A percentile compares a stretch with the other conserved stretches of the same genome.
phyloP scores from a whole-genome alignment of 2,329 filamentous ascomycete species.

The Sporothrix euskadiensis region DNA sequence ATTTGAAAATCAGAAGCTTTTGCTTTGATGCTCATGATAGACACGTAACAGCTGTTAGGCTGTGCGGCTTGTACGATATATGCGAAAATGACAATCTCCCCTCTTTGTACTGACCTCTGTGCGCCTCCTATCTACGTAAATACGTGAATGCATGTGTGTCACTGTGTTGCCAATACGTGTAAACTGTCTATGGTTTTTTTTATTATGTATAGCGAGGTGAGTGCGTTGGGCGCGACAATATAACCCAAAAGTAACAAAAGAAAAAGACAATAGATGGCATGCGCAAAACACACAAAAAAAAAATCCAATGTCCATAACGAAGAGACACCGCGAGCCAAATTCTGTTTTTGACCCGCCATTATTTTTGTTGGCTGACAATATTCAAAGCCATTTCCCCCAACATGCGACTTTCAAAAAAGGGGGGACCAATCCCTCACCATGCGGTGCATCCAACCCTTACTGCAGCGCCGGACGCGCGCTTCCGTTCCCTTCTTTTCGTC shows the following conservation, averaged over 20 bases:
- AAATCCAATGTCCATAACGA: slow-evolving; percentile 2
- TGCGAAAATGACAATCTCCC: neutral
- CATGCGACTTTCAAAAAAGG: neutral
- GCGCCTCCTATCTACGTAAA: neutral
- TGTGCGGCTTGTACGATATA: neutral
- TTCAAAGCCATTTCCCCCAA: slow-evolving; percentile 9
- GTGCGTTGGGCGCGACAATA: neutral
- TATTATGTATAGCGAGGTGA: slow-evolving; percentile 18
- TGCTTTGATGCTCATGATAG: neutral
- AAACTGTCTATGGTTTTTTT: slow-evolving; percentile 17
- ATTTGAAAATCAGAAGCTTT: neutral
- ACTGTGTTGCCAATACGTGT: neutral
- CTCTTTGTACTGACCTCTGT: neutral
- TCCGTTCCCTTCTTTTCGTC: neutral
- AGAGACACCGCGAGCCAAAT: neutral
- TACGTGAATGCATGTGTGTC: neutral
- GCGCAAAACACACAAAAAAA: neutral
- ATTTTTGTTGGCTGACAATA: neutral
- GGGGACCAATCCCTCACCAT: neutral
- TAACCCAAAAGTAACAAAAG: neutral
- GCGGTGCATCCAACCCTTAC: slow-evolving; percentile 5
- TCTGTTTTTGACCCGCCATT: neutral
- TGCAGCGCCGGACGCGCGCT: neutral
- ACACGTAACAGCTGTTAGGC: neutral
- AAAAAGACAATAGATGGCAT: neutral